Evolutionary conservation across 257 asterid species (phyloP).

Genomic region (Capsicum rhomboideum): DNA sequence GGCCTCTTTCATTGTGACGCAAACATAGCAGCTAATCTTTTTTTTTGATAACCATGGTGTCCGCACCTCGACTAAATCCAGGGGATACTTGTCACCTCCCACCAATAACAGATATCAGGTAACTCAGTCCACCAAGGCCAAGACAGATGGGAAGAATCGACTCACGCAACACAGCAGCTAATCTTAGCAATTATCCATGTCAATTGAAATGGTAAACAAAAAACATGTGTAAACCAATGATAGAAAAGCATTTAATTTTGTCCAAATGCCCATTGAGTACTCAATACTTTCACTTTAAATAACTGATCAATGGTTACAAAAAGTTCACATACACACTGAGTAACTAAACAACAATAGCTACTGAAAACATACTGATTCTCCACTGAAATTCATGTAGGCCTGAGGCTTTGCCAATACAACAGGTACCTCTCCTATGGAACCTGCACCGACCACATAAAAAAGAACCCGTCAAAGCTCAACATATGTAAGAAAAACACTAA

Average conservation of each 20-base stretch:
- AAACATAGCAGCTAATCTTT: too few species aligned
- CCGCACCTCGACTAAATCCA: too few species aligned
- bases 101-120: too few species aligned
- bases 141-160: too few species aligned
- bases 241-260: neutral
- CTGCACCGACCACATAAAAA: slow-evolving; percentile 31
- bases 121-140: too few species aligned
- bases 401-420: slow-evolving; percentile 87
- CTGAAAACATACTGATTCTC: slow-evolving; percentile 67
- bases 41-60: too few species aligned
- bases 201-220: neutral
- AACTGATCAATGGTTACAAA: neutral
- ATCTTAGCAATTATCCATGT: neutral
- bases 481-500: neutral
- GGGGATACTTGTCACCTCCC: too few species aligned
- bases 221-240: neutral
- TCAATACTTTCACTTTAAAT: neutral
- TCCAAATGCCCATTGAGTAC: neutral
- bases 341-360: neutral
- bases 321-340: neutral
- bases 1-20: neutral
- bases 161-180: neutral
- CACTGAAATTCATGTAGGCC: slow-evolving; percentile 90
- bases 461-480: neutral
- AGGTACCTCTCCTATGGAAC: slow-evolving; percentile 87